Evolutionary conservation across 139 green algal species (phyloP), one percentile per base, ranked within the genome.

Genomic region (Trebouxia sp.): DNA sequence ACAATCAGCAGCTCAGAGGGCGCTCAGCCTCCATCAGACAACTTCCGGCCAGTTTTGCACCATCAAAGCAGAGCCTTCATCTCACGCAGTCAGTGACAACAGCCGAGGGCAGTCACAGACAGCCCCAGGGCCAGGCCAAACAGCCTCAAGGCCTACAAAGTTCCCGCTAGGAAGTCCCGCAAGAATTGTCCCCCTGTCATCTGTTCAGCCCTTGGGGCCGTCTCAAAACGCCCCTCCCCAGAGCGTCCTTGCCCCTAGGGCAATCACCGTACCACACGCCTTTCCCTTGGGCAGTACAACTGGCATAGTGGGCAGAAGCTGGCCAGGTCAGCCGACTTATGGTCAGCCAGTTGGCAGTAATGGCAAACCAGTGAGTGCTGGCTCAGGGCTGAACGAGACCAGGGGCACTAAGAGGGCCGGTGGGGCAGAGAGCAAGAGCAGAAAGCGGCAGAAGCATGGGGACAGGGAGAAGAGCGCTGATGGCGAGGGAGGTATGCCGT

Each of bases 281-380:
- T 24, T 69, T 9, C 28, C 58, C 6, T 28, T 69, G 58, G 58
- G 58, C 58, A 42, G 58, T 30, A 69, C 58, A 10, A 69, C 58
- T 24, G 58, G 58, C 30, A 69, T 42, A 42, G 30, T 69, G 9
- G 58, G 58, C 58, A 69, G 58, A 41, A 30, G 58, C 58, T 69
- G 58, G 58, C 58, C 58, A 24, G 58, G 58, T 12, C 58, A 69
- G 4, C 47, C 47, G 14, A 14, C 15, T 28, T 41, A 42, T 69
- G 58, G 30, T 32, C 55, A 38, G 55, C 35, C 55, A 65, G 55
- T 53, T 26, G 55, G 55, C n/a, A n/a, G n/a, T n/a, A n/a, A n/a
- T n/a, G n/a, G n/a, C n/a, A n/a, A n/a, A n/a, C n/a, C n/a, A n/a
- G n/a, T n/a, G n/a, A 69, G 30, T 17, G 28, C 58, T 69, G 58